Conservation (phyloP, 805 yeast genomes). For the Zygosaccharomyces rouxii region DNA sequence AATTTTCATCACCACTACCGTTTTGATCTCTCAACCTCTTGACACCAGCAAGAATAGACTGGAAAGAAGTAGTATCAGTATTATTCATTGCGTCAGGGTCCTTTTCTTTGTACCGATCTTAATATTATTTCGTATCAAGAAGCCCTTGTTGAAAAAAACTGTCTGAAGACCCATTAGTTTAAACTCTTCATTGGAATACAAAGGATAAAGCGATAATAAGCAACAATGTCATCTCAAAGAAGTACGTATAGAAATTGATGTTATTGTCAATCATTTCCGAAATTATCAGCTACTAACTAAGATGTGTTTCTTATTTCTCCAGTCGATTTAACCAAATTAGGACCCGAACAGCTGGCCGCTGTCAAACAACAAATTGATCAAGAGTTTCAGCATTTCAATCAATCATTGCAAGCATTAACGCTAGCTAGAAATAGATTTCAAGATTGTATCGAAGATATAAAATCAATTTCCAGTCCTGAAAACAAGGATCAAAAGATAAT, state of each 20-base stretch:
- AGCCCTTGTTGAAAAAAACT: slow-evolving; percentile 4
- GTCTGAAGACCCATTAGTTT: background rate
- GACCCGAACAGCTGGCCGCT: slow-evolving; percentile 79
- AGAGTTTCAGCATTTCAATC: slow-evolving; percentile 80
- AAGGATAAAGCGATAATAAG: slow-evolving; percentile 1
- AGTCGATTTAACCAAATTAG: slow-evolving; percentile 67
- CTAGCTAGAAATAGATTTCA: slow-evolving; percentile 77
- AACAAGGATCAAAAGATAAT: slow-evolving; percentile 51
- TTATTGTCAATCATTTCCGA: background rate
- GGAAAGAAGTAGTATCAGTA: slow-evolving; percentile 58
- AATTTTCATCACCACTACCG: slow-evolving; percentile 17
- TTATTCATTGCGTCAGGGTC: slow-evolving; percentile 23
- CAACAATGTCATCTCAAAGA: slow-evolving; percentile 27
- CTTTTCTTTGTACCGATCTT: background rate
- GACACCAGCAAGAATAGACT: slow-evolving; percentile 68
- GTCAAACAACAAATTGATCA: slow-evolving; percentile 78
- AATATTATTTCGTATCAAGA: background rate
- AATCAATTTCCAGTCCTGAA: slow-evolving; percentile 42
- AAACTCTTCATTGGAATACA: background rate
- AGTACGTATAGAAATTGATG: slow-evolving; percentile 19
- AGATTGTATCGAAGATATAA: slow-evolving; percentile 74
- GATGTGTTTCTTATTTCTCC: background rate
- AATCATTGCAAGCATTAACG: slow-evolving; percentile 76
- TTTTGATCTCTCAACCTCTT: slow-evolving; percentile 49
- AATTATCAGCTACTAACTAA: background rate